Conservation (phyloP, 2,329 filamentous ascomycete genomes). For the Didymosphaeria variabile region DNA sequence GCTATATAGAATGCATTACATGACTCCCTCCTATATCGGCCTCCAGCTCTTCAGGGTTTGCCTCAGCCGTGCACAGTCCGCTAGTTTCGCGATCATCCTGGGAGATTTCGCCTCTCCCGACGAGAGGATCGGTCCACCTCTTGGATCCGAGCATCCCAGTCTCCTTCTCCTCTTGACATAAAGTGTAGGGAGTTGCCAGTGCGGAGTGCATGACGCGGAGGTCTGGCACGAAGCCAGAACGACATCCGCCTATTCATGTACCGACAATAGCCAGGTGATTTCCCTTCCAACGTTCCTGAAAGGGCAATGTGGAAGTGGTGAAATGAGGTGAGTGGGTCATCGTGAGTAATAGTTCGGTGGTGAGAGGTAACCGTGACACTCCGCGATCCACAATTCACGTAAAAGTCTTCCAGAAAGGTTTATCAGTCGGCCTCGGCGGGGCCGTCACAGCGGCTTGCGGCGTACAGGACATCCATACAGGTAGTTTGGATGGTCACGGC, state of each 20-base stretch:
- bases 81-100: conserved; percentile 37
- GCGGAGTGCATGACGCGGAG: conserved; percentile 40
- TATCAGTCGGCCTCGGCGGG: conserved; percentile 25
- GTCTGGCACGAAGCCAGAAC: conserved; percentile 7
- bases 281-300: conserved; percentile 24
- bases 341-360: conserved; percentile 39
- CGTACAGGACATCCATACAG: not conserved
- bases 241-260: conserved; percentile 11
- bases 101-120: conserved; percentile 27
- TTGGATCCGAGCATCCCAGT: not conserved
- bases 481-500: not conserved
- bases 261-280: conserved; percentile 28
- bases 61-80: conserved; percentile 30
- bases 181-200: conserved; percentile 17
- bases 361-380: conserved; percentile 30
- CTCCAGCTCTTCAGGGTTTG: conserved; percentile 22
- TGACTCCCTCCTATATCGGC: conserved; percentile 39
- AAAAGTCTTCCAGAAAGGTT: conserved; percentile 42
- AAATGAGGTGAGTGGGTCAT: conserved; percentile 36
- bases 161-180: conserved; percentile 18
- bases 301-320: conserved; percentile 24
- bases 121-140: conserved; percentile 21
- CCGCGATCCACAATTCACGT: conserved; percentile 42
- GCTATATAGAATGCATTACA: conserved; percentile 26
- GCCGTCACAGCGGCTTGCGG: not conserved